These are phyloP conservation scores for Blastocystis sp. DNA, from an alignment of 352 stramenopile species.

Conservation along the genomic window DNA sequence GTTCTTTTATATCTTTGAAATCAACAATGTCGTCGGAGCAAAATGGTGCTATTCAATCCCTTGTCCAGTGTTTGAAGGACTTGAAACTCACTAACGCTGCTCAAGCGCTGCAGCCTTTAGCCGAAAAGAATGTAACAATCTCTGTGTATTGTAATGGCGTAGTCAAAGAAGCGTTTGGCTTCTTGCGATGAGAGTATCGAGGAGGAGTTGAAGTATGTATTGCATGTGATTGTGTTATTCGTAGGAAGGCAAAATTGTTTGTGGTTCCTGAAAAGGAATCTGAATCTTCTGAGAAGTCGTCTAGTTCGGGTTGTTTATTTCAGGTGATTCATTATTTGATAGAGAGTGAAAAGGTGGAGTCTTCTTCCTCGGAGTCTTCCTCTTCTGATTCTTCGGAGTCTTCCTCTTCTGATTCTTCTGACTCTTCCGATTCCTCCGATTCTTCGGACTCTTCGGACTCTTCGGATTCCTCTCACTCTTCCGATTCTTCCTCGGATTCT, in stretches of 20 bases:
- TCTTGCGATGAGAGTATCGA: conserved; percentile 46
- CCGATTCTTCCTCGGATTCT: conserved; percentile 72
- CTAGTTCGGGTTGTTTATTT: neutral
- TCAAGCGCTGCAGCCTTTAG: conserved; percentile 3
- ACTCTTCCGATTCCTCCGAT: neutral
- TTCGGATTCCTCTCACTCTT: conserved; percentile 22
- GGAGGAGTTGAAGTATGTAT: conserved; percentile 44
- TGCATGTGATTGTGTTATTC: neutral
- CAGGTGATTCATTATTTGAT: neutral
- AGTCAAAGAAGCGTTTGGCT: conserved; percentile 50
- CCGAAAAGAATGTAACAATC: conserved; percentile 17
- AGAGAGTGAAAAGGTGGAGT: conserved; percentile 36
- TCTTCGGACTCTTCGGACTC: neutral
- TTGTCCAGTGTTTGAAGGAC: conserved; percentile 39
- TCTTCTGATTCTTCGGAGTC: neutral
- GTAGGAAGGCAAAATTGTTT: conserved; percentile 1
- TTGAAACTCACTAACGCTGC: conserved; percentile 23
- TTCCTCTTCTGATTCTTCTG: conserved; percentile 37
- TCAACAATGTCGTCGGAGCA: neutral
- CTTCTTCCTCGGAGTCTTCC: neutral
- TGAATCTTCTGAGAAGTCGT: neutral
- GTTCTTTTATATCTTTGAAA: neutral
- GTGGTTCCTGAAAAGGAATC: neutral
- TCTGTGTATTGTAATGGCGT: neutral
- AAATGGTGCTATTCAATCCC: conserved; percentile 5